These are phyloP conservation scores for Chloropicon primus DNA, from an alignment of 139 green algal genomes.

Conservation along the genomic window DNA sequence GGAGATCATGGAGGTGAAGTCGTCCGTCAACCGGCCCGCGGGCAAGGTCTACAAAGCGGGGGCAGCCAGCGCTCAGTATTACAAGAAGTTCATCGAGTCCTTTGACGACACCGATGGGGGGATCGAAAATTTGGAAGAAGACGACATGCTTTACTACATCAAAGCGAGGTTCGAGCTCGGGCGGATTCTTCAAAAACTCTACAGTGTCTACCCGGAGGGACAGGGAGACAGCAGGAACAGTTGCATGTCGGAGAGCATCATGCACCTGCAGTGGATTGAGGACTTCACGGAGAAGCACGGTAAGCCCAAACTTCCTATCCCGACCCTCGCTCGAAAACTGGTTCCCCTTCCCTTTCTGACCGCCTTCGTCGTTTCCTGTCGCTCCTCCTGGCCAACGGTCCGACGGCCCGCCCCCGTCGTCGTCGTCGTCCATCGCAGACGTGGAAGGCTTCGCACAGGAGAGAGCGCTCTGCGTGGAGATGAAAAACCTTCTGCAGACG, in stretches of 20 bases:
- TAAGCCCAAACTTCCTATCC: background rate
- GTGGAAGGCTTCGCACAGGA: background rate
- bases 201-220: background rate
- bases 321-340: background rate
- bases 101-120: background rate
- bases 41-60: background rate
- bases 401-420: no score
- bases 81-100: background rate
- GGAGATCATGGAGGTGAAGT: background rate
- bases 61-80: background rate
- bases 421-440: no score
- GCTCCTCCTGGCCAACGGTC: no score
- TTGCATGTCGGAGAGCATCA: background rate
- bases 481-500: background rate
- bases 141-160: background rate
- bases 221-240: background rate
- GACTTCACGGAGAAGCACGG: background rate
- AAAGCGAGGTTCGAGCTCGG: background rate
- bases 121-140: background rate
- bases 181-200: background rate
- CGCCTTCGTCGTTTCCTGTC: background rate
- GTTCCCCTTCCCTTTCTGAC: background rate
- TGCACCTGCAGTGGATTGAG: background rate
- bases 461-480: background rate
- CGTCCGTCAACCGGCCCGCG: no score